Percentiles rank a stretch among this genome's conserved stretches.
Evolutionary conservation across 768 basidiomycete species (phyloP).

Genomic region (Saitozyma sp.): DNA sequence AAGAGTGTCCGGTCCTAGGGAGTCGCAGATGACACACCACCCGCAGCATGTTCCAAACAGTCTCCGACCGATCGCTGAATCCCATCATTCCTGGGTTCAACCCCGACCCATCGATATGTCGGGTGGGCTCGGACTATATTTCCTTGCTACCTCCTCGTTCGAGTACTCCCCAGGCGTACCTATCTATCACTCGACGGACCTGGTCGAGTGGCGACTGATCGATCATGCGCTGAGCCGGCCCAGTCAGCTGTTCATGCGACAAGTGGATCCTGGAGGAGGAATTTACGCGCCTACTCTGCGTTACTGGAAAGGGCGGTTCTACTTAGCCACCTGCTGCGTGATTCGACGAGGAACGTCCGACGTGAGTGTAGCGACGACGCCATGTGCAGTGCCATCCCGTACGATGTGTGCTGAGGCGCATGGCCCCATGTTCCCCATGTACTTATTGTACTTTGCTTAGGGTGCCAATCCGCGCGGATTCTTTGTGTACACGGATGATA

Average conservation of each 20-base stretch:
- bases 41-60: neutral
- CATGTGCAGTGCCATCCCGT: too few relatives aligned
- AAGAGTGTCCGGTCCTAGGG: too few relatives aligned
- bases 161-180: slow-evolving; percentile 31
- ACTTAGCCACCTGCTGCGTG: slow-evolving; percentile 1
- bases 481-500: slow-evolving; percentile 26
- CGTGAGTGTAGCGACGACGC: too few relatives aligned
- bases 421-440: too few relatives aligned
- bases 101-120: slow-evolving; percentile 30
- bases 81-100: slow-evolving; percentile 39
- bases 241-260: neutral
- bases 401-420: too few relatives aligned
- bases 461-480: slow-evolving; percentile 11
- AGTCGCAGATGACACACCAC: neutral
- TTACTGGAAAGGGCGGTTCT: slow-evolving; percentile 2
- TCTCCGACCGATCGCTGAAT: slow-evolving; percentile 4
- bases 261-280: neutral
- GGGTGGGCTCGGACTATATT: slow-evolving; percentile 22
- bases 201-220: slow-evolving; percentile 23
- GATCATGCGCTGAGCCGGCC: slow-evolving; percentile 1
- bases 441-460: too few relatives aligned
- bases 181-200: slow-evolving; percentile 26
- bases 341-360: too few relatives aligned
- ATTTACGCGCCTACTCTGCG: slow-evolving; percentile 2
- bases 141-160: slow-evolving; percentile 26